phyloP scores from a whole-genome alignment of 2,329 filamentous ascomycete species.

The Aureobasidium sp. region DNA sequence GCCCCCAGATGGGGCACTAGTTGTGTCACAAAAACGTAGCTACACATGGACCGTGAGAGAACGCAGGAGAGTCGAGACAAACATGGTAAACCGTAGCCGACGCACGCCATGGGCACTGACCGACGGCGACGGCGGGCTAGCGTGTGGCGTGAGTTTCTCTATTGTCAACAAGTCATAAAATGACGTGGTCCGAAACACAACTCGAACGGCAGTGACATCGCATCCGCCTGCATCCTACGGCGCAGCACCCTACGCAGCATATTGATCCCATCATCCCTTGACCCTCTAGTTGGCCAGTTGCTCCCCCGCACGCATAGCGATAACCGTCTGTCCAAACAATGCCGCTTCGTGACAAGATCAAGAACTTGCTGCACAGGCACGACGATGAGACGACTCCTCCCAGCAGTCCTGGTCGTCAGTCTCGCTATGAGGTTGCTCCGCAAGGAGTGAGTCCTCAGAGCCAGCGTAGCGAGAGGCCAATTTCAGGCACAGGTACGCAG shows the following conservation, averaged over 20 bases:
- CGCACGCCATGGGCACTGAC: background rate
- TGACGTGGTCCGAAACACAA: slow-evolving; percentile 1
- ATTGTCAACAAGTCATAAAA: background rate
- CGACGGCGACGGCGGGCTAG: background rate
- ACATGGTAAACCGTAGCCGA: background rate
- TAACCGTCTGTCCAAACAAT: background rate
- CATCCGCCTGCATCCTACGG: background rate
- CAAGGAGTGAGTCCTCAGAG: background rate
- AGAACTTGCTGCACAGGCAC: slow-evolving; percentile 8
- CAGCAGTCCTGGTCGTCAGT: background rate
- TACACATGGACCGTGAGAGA: background rate
- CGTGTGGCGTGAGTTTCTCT: slow-evolving; percentile 4
- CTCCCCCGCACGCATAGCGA: background rate
- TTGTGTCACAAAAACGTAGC: background rate
- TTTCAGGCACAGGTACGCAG: background rate
- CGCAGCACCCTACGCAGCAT: background rate
- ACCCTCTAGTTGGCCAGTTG: background rate
- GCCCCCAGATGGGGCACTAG: background rate
- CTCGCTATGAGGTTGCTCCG: background rate
- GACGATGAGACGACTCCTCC: background rate
- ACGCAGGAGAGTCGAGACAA: background rate
- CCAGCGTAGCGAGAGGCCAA: background rate
- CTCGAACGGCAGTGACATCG: background rate
- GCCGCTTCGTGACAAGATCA: slow-evolving; percentile 9
- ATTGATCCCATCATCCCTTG: slow-evolving; percentile 6